A percentile compares a stretch with the other conserved stretches of the same genome.
Evolutionary conservation across 2,329 filamentous ascomycete species (phyloP).

Genomic region (Erysiphe neolycopersici): DNA sequence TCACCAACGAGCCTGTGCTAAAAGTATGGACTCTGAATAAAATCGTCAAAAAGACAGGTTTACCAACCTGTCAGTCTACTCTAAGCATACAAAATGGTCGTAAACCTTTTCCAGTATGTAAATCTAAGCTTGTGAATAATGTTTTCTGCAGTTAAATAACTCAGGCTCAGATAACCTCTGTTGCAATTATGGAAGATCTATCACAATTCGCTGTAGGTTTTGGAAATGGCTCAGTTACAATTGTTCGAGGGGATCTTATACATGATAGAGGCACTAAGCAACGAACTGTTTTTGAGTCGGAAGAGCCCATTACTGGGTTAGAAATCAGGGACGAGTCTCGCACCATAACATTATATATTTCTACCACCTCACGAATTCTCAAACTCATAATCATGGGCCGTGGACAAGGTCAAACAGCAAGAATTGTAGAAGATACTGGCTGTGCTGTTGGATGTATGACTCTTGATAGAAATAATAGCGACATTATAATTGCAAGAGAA

Average conservation of each 20-base stretch:
- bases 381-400: conserved; percentile 68
- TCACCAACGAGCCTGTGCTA: conserved; percentile 62
- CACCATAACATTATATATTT: conserved; percentile 62
- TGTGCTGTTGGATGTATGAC: conserved; percentile 93
- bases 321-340: conserved; percentile 37
- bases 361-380: conserved; percentile 67
- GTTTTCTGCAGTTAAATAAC: background rate
- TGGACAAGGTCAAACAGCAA: conserved; percentile 69
- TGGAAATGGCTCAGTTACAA: conserved; percentile 77
- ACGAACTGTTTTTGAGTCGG: conserved; percentile 82
- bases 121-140: background rate
- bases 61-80: conserved; percentile 68
- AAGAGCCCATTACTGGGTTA: conserved; percentile 84
- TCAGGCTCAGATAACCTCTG: conserved; percentile 46
- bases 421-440: conserved; percentile 67
- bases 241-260: conserved; percentile 80
- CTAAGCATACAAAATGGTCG: conserved; percentile 68
- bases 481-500: conserved; percentile 76
- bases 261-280: conserved; percentile 89
- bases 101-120: conserved; percentile 64
- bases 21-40: conserved; percentile 98
- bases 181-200: conserved; percentile 64
- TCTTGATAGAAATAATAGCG: conserved; percentile 48
- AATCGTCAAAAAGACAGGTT: conserved; percentile 74
- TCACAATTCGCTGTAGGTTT: conserved; percentile 89